These are phyloP conservation scores for Plasmodium inui DNA, from an alignment of 169 alveolate genomes.

Conservation along the genomic window DNA sequence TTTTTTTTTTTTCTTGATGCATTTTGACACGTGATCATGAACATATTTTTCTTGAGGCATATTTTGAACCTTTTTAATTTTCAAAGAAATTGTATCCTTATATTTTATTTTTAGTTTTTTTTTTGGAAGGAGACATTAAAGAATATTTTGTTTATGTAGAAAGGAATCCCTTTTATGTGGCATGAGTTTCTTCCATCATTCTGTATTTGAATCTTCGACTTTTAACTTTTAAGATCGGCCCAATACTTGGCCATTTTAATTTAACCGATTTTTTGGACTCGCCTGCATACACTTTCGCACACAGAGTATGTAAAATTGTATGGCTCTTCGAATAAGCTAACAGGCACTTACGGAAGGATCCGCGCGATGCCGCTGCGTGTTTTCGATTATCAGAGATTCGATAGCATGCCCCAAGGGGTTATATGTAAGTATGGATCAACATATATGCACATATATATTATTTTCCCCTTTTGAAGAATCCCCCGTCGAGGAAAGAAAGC, in stretches of 20 bases:
- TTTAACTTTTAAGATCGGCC: neutral
- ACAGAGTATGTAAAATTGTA: neutral
- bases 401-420: neutral
- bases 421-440: neutral
- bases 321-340: neutral
- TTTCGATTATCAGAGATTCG: neutral
- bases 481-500: neutral
- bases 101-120: neutral
- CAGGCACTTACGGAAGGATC: neutral
- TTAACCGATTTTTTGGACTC: neutral
- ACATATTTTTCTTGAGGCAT: neutral
- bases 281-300: neutral
- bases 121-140: neutral
- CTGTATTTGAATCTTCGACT: neutral
- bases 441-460: neutral
- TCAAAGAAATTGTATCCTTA: neutral
- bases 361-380: neutral
- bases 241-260: neutral
- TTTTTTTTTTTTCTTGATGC: slow-evolving; percentile 1
- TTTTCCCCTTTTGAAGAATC: neutral
- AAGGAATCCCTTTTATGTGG: neutral
- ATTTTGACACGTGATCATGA: neutral
- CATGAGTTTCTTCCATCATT: neutral
- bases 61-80: slow-evolving; percentile 1
- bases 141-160: neutral